Percentiles rank a stretch among this genome's conserved stretches.
Evolutionary conservation across 2,329 filamentous ascomycete genomes (phyloP).

Genomic region (Fonsecaea pedrosoi): DNA sequence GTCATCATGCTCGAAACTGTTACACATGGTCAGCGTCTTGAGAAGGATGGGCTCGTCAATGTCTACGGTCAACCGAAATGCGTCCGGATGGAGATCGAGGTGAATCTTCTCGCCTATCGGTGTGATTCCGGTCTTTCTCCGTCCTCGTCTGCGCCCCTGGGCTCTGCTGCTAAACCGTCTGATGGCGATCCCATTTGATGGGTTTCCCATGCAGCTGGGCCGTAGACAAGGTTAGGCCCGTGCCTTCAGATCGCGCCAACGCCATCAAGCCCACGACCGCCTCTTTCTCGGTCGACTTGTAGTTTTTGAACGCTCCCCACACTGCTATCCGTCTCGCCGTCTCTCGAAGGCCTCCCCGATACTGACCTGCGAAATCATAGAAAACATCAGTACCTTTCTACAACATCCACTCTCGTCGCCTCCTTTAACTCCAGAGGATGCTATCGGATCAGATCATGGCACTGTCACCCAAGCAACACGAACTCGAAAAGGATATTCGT

Average conservation of each 20-base stretch:
- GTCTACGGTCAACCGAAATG: constrained; percentile 1
- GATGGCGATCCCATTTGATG: constrained; percentile 23
- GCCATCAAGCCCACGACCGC: constrained; percentile 6
- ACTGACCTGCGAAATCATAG: too few relatives aligned
- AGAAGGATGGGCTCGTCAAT: constrained; percentile 15
- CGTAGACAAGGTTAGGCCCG: background rate
- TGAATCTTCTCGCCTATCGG: constrained; percentile 21
- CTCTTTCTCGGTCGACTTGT: constrained; percentile 18
- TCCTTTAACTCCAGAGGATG: too few relatives aligned
- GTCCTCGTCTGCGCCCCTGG: constrained; percentile 1
- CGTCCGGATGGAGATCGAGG: constrained; percentile 14
- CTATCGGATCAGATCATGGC: too few relatives aligned
- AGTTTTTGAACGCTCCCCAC: constrained; percentile 24
- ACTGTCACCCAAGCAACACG: too few relatives aligned
- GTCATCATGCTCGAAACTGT: background rate
- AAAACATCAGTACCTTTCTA: too few relatives aligned
- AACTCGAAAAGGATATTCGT: too few relatives aligned
- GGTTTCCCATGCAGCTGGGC: constrained; percentile 15
- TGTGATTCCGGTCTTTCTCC: constrained; percentile 1
- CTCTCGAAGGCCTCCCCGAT: constrained; percentile 16
- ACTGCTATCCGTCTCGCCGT: constrained; percentile 19
- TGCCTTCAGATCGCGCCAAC: background rate
- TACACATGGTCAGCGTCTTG: constrained; percentile 4
- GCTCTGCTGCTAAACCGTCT: constrained; percentile 19
- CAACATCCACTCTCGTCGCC: too few relatives aligned